Evolutionary conservation across 1,284 basidiomycete species (phyloP).

Genomic region (Cystobasidiaceae sp.): DNA sequence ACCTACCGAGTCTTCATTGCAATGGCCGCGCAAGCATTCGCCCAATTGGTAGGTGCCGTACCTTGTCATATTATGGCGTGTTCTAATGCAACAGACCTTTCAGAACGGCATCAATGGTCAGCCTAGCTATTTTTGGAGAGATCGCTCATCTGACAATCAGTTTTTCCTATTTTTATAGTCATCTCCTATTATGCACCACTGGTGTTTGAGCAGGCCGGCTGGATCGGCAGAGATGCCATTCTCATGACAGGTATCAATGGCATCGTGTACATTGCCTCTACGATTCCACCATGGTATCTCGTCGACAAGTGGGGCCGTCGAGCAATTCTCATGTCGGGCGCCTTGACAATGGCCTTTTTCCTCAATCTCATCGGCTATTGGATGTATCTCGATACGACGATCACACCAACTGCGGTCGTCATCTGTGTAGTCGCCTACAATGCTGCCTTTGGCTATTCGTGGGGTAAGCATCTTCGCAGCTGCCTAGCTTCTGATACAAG

Average conservation of each 20-base stretch:
- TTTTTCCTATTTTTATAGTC: constrained; percentile 55
- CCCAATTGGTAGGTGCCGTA: constrained; percentile 65
- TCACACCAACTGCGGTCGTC: constrained; percentile 76
- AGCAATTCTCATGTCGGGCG: constrained; percentile 82
- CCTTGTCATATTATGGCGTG: background rate
- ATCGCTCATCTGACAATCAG: no score
- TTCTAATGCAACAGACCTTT: no score
- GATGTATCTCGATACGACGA: constrained; percentile 74
- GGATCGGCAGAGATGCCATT: constrained; percentile 93
- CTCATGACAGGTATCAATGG: constrained; percentile 93
- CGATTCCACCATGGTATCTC: constrained; percentile 86
- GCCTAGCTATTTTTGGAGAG: constrained; percentile 34
- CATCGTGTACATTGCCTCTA: constrained; percentile 71
- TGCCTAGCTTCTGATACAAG: constrained; percentile 47
- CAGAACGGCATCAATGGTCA: constrained; percentile 85
- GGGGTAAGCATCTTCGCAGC: constrained; percentile 29
- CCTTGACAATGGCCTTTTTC: constrained; percentile 70
- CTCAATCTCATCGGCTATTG: constrained; percentile 79
- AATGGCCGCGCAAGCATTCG: constrained; percentile 98
- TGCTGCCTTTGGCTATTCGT: constrained; percentile 82
- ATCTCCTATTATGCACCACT: constrained; percentile 80
- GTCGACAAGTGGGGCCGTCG: constrained; percentile 89
- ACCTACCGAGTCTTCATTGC: constrained; percentile 84
- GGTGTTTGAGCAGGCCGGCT: constrained; percentile 66
- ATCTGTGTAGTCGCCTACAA: constrained; percentile 89